phyloP scores from a whole-genome alignment of 1,284 basidiomycete genomes.

The Polyporus tsugae region DNA sequence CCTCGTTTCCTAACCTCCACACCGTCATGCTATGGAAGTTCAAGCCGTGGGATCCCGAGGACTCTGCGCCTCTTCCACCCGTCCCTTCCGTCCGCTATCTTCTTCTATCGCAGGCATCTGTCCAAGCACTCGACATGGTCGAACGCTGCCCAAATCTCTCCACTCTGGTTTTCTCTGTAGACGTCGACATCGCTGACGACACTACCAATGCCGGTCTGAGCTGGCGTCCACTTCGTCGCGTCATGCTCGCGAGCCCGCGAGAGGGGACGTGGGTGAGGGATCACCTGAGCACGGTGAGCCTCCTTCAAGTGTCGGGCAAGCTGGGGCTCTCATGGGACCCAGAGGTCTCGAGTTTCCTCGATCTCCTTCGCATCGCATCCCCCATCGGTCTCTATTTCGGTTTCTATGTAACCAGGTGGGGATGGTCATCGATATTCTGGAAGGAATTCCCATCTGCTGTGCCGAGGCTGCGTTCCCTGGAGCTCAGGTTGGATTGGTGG shows the following conservation, averaged over 20 bases:
- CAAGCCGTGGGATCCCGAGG: constrained; percentile 3
- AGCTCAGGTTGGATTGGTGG: constrained; percentile 5
- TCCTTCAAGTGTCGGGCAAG: not conserved
- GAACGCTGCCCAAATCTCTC: constrained; percentile 22
- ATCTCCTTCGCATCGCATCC: not conserved
- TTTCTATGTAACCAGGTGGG: not conserved
- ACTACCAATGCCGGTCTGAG: not conserved
- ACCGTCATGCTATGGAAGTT: constrained; percentile 19
- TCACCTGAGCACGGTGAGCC: constrained; percentile 7
- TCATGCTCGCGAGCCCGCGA: constrained; percentile 1
- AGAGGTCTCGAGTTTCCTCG: not conserved
- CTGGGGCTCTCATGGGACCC: not conserved
- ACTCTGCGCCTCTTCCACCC: not conserved
- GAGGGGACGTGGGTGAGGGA: not conserved
- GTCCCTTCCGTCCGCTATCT: constrained; percentile 21
- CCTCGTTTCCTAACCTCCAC: constrained; percentile 13
- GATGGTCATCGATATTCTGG: constrained; percentile 1
- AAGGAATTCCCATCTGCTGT: not conserved
- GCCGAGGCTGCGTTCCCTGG: constrained; percentile 9
- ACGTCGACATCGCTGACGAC: not conserved
- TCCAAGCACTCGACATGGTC: constrained; percentile 19
- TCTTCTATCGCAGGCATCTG: constrained; percentile 12
- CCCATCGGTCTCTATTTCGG: not conserved
- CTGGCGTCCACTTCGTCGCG: constrained; percentile 16
- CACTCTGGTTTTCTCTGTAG: constrained; percentile 10